These are phyloP conservation scores for Fusarium beomiforme DNA, from an alignment of 2,329 filamentous ascomycete species.

Conservation along the genomic window DNA sequence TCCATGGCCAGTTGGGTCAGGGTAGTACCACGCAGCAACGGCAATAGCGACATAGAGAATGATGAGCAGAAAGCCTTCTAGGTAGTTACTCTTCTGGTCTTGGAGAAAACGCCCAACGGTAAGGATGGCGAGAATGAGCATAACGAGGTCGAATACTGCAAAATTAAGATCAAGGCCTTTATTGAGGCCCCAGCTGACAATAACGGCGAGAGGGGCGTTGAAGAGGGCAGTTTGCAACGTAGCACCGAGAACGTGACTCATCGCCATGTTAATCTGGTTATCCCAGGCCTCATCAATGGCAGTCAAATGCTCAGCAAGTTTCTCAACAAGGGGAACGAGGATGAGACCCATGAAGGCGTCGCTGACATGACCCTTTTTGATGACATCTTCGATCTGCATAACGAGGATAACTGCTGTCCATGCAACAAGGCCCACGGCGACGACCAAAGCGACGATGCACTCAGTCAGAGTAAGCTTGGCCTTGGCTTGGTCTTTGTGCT, in stretches of 20 bases:
- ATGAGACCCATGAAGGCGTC: slow-evolving; percentile 75
- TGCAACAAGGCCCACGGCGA: slow-evolving; percentile 75
- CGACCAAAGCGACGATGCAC: slow-evolving; percentile 69
- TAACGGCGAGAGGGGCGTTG: slow-evolving; percentile 83
- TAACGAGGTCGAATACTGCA: slow-evolving; percentile 84
- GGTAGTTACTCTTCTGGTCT: slow-evolving; percentile 89
- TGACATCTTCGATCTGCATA: slow-evolving; percentile 72
- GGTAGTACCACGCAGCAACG: slow-evolving; percentile 67
- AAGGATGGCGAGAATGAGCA: slow-evolving; percentile 84
- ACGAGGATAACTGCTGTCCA: slow-evolving; percentile 80
- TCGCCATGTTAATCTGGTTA: slow-evolving; percentile 84
- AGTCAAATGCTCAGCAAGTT: slow-evolving; percentile 85
- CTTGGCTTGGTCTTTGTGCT: slow-evolving; percentile 67
- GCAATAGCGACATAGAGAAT: slow-evolving; percentile 71
- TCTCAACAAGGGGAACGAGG: slow-evolving; percentile 83
- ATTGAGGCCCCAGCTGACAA: slow-evolving; percentile 82
- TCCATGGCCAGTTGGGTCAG: slow-evolving; percentile 50
- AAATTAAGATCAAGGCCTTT: slow-evolving; percentile 83
- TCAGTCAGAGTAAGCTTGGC: slow-evolving; percentile 80
- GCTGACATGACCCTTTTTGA: slow-evolving; percentile 56
- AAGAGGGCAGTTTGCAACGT: slow-evolving; percentile 91
- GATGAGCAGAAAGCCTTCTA: slow-evolving; percentile 85
- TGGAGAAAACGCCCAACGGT: slow-evolving; percentile 88
- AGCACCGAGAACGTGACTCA: slow-evolving; percentile 86
- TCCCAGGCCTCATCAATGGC: slow-evolving; percentile 88